Base-by-base conservation (phyloP, 345 rosid genomes). In the Laguncularia racemosa region DNA sequence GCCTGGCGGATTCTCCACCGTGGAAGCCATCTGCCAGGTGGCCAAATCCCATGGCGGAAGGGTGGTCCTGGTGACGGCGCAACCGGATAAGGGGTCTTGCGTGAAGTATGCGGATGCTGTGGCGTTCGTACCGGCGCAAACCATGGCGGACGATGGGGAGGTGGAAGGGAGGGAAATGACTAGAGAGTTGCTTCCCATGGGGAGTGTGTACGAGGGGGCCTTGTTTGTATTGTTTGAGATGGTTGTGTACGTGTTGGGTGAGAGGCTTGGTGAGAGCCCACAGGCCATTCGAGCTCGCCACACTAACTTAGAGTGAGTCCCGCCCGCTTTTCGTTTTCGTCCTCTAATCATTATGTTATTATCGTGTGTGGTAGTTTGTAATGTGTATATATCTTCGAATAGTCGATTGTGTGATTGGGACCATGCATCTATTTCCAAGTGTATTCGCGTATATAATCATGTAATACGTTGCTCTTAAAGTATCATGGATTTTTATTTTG, bases 141-240 rank as follows among this genome's bases (percentile, higher is more conserved):
- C 96, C 12, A 89, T 89, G 95, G 93, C 91, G 6, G 70, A 75
- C 33, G 89, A 81, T 46, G 72, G 57, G 2, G 77, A 10, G 2
- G 81, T 16, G 2, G 23, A 43, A 9, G 74, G 10, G 1, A 76
- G 14, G 0, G 48, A 20, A 3, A 64, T 38, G 11, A 20, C 65
- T 0, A 59, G 88, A 68, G 56, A 57, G 67, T 57, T 92, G 78
- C 60, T 92, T 74, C 98, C 97, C 50, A 92, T 89, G 96, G 96
- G 93, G 45, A 92, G 95, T 72, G 81, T 81, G 21, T 92, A 82
- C 56, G 96, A 88, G 74, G 95, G 98, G 53, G 85, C 87, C 4
- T 44, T 86, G 87, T 92, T 86, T 50, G 89, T 91, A 52, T 62
- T 86, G 91, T 91, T 88, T 69, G 98, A 92, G 79, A 84, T 88